These are phyloP conservation scores for Neurospora crassa DNA, from an alignment of 2,329 filamentous ascomycete genomes.

Conservation along the genomic window DNA sequence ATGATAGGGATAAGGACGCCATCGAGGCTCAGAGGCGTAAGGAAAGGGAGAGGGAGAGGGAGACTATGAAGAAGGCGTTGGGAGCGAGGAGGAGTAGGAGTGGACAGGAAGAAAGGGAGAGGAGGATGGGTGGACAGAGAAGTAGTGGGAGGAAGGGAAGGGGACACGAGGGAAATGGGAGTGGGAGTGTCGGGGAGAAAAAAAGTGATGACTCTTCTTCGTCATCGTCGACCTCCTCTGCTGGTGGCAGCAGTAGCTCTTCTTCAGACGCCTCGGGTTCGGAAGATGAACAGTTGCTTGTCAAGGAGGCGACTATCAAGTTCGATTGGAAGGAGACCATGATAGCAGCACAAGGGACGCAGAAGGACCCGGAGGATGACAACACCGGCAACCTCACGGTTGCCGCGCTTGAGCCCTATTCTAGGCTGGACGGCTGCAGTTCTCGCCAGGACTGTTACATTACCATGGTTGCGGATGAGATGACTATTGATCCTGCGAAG, in stretches of 20 bases:
- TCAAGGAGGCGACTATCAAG: neutral
- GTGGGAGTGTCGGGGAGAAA: neutral
- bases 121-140: neutral
- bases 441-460: neutral
- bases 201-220: neutral
- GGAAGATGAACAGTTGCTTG: neutral
- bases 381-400: neutral
- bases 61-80: neutral
- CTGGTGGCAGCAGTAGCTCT: neutral
- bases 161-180: neutral
- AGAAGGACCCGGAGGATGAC: neutral
- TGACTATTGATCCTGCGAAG: neutral
- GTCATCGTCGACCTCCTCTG: neutral
- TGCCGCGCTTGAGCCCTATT: neutral
- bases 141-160: neutral
- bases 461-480: neutral
- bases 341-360: neutral
- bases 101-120: neutral
- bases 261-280: neutral
- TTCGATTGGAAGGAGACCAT: neutral
- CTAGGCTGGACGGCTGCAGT: neutral
- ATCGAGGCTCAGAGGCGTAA: neutral
- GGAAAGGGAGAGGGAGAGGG: neutral
- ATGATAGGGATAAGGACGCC: neutral
- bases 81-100: neutral